Base-by-base conservation (phyloP, 2,329 filamentous ascomycete genomes). In the Pseudogymnoascus sp. region DNA sequence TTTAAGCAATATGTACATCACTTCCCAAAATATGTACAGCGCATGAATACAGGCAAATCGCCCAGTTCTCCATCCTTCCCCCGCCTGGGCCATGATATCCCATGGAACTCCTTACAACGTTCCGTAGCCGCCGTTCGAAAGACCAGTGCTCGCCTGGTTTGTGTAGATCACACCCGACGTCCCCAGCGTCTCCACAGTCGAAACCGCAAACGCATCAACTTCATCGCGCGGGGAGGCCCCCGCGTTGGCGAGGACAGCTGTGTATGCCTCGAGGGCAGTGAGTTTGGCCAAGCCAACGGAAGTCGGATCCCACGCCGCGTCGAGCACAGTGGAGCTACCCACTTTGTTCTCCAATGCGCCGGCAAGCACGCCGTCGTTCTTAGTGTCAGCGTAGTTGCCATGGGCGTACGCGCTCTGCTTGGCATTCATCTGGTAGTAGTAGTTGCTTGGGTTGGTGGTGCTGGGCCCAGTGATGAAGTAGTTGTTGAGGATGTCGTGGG, bases 381-480 rank as follows among this genome's bases (percentile, higher is more conserved):
- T 74, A 2, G 75, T 73, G 67, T 84, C 82, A 65, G 81, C 79
- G 66, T 78, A 83, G 69, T 84, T 84, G 35, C 77, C 74, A 56
- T 78, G 74, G 11, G 82, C 80, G 50, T 82, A 84, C 14, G 78
- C 81, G 41, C 80, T 79, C 72, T 83, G 84, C 60, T 80, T 79
- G 2, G 70, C 74, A 62, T 83, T 83, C n/a, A 82, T 81, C n/a
- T 81, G 76, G 1, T 80, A 83, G 65, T 83, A 84, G 1, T 79
- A 82, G 65, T 83, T 84, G 0, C 80, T 79, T 1, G 78, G 75
- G 2, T 78, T 77, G 26, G 71, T 77, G 2, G 81, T 83, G 53
- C 74, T 78, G 0, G 81, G 82, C 0, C 82, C 82, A 1, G 78
- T 78, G 64, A 84, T 81, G 71, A 83, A 84, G 70, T 84, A 84